Base-by-base conservation (phyloP, 2,329 filamentous ascomycete species). In the Lomentospora prolificans region DNA sequence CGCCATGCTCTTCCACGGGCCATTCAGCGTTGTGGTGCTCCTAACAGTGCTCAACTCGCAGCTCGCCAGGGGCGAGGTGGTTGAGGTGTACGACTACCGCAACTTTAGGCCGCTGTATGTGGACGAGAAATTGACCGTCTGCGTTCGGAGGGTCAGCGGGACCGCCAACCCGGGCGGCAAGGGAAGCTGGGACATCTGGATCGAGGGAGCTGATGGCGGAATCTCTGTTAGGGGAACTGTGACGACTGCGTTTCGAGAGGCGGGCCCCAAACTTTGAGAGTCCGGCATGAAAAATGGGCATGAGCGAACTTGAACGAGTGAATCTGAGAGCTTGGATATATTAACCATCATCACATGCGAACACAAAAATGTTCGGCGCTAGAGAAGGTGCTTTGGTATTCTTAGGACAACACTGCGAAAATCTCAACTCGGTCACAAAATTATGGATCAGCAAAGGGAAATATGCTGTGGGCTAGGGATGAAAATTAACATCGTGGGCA, bases 31-130 rank as follows among this genome's bases (percentile, higher is more conserved):
- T 41, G 85, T 86, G 0, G 74, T 97, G 4, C 84, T 96, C 75
- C 75, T 95, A 33, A 80, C 82, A 14, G 76, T 86, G 3, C 68
- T 95, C 25, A 61, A 33, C 51, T 48, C 10, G 59, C 28, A 62
- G 62, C 65, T 22, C 57, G 56, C 55, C 50, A 17, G 57, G 4
- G 58, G 57, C 44, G 61, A 64, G 51, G 61, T 64, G 17, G 70
- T 92, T 22, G 66, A 70, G 50, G 74, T 68, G 9, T 79, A 96
- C 53, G 77, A 86, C 55, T 97, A 97, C 68, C 81, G 83, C 52
- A 96, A 96, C 66, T 68, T 95, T 25, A 82, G 86, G 8, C 91
- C 92, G 12, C 72, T 97, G 19, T 95, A 90, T 67, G 88, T 84
- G 28, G 75, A 80, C 46, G 86, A 94, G 67, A 69, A 78, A 53